Evolutionary conservation across 2,329 filamentous ascomycete species (phyloP).

Genomic region (Arthrobotrys musiformis): DNA sequence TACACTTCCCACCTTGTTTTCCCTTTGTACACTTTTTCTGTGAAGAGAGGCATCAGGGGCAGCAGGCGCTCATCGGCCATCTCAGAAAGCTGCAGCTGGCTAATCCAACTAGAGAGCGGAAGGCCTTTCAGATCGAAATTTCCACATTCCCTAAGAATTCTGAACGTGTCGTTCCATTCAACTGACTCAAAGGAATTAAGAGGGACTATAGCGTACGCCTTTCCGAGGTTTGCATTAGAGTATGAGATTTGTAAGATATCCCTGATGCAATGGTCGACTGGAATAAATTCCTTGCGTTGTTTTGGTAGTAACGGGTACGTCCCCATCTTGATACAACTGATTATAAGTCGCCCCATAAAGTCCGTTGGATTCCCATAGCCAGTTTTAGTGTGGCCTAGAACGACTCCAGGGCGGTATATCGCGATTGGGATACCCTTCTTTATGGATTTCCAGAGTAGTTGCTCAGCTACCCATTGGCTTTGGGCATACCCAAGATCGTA

Average conservation of each 20-base stretch:
- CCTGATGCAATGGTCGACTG: constrained; percentile 6
- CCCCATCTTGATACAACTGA: constrained; percentile 10
- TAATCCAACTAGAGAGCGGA: background rate
- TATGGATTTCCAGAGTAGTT: background rate
- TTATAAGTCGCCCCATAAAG: constrained; percentile 19
- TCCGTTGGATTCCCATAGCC: constrained; percentile 20
- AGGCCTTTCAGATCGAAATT: background rate
- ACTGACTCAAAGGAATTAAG: background rate
- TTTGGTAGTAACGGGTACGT: constrained; percentile 15
- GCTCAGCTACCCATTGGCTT: constrained; percentile 10
- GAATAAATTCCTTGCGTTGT: constrained; percentile 29
- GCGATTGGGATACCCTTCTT: background rate
- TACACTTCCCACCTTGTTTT: constrained; percentile 18
- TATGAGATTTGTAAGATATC: constrained; percentile 14
- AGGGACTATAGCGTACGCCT: background rate
- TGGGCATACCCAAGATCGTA: no score
- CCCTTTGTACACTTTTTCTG: constrained; percentile 5
- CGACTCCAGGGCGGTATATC: constrained; percentile 10
- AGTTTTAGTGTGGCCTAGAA: background rate
- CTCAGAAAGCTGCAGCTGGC: background rate
- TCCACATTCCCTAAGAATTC: background rate
- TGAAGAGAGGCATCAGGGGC: background rate
- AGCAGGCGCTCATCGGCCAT: background rate
- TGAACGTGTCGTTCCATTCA: constrained; percentile 15
- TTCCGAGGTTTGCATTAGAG: background rate